Conservation (phyloP, 495 filamentous ascomycete species). For the Penicillium silybi region DNA sequence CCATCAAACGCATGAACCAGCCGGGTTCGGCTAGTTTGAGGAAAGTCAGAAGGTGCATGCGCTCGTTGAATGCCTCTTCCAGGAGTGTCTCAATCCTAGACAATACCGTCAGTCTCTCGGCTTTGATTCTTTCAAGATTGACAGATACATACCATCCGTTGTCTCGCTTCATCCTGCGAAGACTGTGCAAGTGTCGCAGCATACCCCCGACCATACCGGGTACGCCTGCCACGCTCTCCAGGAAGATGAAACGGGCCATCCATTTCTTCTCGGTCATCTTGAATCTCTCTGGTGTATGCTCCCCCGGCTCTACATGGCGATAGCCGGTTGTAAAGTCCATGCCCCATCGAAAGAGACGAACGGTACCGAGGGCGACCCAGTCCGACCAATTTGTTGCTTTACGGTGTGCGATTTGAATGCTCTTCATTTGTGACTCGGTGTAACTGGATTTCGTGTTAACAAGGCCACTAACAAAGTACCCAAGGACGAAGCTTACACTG, state of each 20-base stretch:
- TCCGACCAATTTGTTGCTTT: conserved; percentile 64
- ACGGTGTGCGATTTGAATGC: conserved; percentile 63
- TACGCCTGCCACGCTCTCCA: conserved; percentile 91
- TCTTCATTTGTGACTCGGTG: conserved; percentile 58
- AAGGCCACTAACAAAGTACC: background rate
- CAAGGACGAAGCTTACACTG: conserved; percentile 30
- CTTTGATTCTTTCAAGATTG: background rate
- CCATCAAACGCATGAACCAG: conserved; percentile 82
- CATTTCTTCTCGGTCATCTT: conserved; percentile 72
- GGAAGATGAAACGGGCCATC: conserved; percentile 82
- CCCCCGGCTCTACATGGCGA: conserved; percentile 53
- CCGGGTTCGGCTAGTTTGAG: conserved; percentile 88
- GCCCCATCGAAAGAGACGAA: conserved; percentile 61
- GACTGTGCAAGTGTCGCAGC: conserved; percentile 78
- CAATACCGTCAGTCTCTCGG: background rate
- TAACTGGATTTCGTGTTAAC: conserved; percentile 39
- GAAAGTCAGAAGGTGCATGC: conserved; percentile 95
- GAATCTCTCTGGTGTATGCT: conserved; percentile 41
- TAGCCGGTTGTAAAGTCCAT: conserved; percentile 71
- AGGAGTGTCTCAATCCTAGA: conserved; percentile 84
- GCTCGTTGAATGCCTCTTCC: conserved; percentile 92
- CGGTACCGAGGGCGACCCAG: conserved; percentile 56
- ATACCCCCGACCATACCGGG: conserved; percentile 97
- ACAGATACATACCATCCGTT: conserved; percentile 70
- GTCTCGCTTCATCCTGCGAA: conserved; percentile 82